Conservation (phyloP, 495 filamentous ascomycete genomes). For the Penicillium waksmanii region DNA sequence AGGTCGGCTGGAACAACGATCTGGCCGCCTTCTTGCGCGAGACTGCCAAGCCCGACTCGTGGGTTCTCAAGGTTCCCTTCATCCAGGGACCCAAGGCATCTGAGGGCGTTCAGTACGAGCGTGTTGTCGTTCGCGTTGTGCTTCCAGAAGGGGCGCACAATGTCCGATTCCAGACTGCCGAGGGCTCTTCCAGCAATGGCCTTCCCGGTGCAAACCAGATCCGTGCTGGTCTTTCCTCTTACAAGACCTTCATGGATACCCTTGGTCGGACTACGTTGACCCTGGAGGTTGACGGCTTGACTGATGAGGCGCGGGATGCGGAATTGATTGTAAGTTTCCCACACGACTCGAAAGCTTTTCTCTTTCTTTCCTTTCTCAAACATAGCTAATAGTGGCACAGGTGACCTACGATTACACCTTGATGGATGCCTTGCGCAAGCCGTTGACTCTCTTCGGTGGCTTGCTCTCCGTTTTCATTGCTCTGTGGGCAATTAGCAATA, state of each 20-base stretch:
- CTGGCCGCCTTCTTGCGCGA: conserved; percentile 74
- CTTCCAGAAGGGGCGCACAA: conserved; percentile 91
- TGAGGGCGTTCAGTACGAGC: conserved; percentile 85
- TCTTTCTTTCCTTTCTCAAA: not conserved
- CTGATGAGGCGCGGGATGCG: conserved; percentile 82
- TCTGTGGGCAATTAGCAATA: conserved; percentile 73
- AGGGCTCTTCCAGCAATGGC: conserved; percentile 43
- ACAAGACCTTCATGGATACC: conserved; percentile 93
- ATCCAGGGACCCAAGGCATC: conserved; percentile 84
- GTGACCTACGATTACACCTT: conserved; percentile 86
- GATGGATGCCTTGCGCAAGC: conserved; percentile 79
- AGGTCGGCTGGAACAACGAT: conserved; percentile 90
- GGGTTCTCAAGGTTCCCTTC: conserved; percentile 94
- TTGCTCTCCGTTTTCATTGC: conserved; percentile 73
- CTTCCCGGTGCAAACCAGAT: conserved; percentile 39
- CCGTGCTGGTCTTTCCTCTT: conserved; percentile 57
- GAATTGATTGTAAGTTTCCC: conserved; percentile 66
- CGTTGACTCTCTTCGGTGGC: conserved; percentile 78
- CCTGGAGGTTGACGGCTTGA: conserved; percentile 80
- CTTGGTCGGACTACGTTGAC: conserved; percentile 81
- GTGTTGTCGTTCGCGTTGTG: conserved; percentile 77
- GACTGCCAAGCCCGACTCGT: conserved; percentile 59
- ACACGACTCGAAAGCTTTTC: not conserved
- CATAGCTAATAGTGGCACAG: conserved; percentile 22
- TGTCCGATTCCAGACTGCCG: conserved; percentile 52